A percentile compares a stretch with the other conserved stretches of the same genome.
Evolutionary conservation across 2,329 filamentous ascomycete genomes (phyloP).

Genomic region (Epichloe bromicola): DNA sequence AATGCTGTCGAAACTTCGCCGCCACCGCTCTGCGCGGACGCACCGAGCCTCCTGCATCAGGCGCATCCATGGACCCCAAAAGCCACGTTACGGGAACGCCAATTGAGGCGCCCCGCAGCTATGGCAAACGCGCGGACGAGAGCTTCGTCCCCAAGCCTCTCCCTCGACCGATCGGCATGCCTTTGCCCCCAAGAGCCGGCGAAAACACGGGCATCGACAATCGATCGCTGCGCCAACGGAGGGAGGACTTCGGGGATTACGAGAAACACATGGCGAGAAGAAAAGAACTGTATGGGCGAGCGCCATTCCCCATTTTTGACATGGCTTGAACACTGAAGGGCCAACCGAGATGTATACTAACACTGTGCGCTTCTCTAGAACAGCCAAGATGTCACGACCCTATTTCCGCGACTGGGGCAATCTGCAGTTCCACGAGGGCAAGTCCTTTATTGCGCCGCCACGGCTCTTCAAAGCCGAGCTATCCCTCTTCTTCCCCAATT

Average conservation of each 20-base stretch:
- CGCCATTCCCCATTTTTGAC: neutral
- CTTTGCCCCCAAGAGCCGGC: conserved; percentile 56
- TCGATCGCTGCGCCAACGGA: conserved; percentile 53
- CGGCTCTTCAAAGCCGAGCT: conserved; percentile 72
- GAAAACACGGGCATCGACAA: conserved; percentile 71
- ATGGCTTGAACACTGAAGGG: neutral
- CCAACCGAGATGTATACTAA: conserved; percentile 5
- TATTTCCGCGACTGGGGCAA: conserved; percentile 96
- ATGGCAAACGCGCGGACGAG: conserved; percentile 39
- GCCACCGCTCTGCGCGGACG: conserved; percentile 25
- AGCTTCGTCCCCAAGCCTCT: conserved; percentile 47
- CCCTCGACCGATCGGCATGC: conserved; percentile 69
- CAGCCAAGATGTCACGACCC: conserved; percentile 64
- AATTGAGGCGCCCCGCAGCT: conserved; percentile 45
- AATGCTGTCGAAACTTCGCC: conserved; percentile 36
- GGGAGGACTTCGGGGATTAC: conserved; percentile 72
- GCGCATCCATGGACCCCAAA: conserved; percentile 24
- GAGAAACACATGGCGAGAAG: conserved; percentile 71
- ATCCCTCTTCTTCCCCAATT: conserved; percentile 87
- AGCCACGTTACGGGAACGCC: conserved; percentile 30
- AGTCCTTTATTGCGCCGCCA: conserved; percentile 78
- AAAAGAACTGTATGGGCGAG: conserved; percentile 52
- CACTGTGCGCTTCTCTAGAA: conserved; percentile 31
- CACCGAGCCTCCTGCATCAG: conserved; percentile 22
- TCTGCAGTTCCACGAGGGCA: conserved; percentile 70